These are phyloP conservation scores for Nemania sp. DNA, from an alignment of 2,329 filamentous ascomycete genomes.

Conservation along the genomic window DNA sequence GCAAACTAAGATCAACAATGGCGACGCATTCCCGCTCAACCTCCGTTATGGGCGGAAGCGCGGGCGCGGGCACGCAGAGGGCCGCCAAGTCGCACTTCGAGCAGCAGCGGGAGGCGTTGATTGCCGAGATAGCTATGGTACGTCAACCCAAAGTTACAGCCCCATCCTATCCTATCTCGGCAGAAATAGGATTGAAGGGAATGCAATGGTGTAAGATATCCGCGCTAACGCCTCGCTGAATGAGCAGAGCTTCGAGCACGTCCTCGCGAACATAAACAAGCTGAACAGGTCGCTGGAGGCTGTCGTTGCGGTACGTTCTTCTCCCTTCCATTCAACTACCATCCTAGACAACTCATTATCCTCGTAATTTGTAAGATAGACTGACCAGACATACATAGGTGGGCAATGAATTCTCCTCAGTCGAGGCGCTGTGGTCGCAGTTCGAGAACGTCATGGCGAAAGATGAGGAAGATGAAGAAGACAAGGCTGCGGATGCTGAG, in stretches of 20 bases:
- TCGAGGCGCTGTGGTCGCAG: constrained; percentile 95
- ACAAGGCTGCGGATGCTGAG: constrained; percentile 17
- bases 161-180: neutral
- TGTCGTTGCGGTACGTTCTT: constrained; percentile 73
- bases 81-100: constrained; percentile 77
- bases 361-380: neutral
- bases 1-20: neutral
- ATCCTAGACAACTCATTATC: no score
- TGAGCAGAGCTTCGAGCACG: constrained; percentile 80
- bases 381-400: constrained; percentile 55
- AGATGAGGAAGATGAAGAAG: constrained; percentile 49
- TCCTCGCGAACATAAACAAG: constrained; percentile 94
- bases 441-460: constrained; percentile 96
- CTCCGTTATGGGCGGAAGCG: constrained; percentile 26
- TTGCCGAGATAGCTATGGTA: constrained; percentile 74
- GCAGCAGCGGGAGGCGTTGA: constrained; percentile 71
- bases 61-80: constrained; percentile 45
- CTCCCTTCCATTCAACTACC: no score
- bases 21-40: constrained; percentile 30
- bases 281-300: constrained; percentile 90
- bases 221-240: no score
- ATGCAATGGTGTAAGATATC: no score
- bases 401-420: constrained; percentile 95
- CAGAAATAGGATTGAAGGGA: no score
- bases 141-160: constrained; percentile 23